Evolutionary conservation across 768 basidiomycete genomes (phyloP).

Genomic region (Sarcodon aspratus): DNA sequence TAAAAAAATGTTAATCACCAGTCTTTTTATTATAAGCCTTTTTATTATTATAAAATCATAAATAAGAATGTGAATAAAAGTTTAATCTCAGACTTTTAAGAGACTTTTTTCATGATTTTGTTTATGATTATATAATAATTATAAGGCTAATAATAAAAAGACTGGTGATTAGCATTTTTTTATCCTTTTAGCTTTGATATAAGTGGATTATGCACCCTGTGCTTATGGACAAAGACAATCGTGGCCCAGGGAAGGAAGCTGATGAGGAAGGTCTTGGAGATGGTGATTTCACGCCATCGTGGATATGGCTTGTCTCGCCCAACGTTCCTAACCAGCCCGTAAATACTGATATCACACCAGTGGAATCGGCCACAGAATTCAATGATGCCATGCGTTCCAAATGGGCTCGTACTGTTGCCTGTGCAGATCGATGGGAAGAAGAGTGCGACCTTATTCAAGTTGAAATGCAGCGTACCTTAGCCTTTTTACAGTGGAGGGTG

Average conservation of each 20-base stretch:
- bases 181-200: too few species aligned
- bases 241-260: not conserved
- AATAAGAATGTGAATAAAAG: too few species aligned
- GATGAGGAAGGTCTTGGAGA: conserved; percentile 1
- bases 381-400: conserved; percentile 2
- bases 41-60: too few species aligned
- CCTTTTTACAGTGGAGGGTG: conserved; percentile 10
- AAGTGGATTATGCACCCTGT: too few species aligned
- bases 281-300: conserved; percentile 4
- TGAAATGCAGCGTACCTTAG: conserved; percentile 20
- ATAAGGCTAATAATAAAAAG: too few species aligned
- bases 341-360: too few species aligned
- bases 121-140: too few species aligned
- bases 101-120: too few species aligned
- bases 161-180: too few species aligned
- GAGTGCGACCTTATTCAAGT: conserved; percentile 22
- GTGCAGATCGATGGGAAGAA: conserved; percentile 22
- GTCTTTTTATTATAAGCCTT: not conserved
- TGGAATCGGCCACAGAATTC: not conserved
- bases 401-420: conserved; percentile 14
- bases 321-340: fast-evolving
- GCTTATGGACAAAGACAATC: not conserved
- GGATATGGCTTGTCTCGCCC: conserved; percentile 6
- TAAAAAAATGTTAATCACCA: too few species aligned
- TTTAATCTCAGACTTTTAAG: too few species aligned